Conservation (phyloP, 352 stramenopile genomes). For the Pythium guiyangense region DNA sequence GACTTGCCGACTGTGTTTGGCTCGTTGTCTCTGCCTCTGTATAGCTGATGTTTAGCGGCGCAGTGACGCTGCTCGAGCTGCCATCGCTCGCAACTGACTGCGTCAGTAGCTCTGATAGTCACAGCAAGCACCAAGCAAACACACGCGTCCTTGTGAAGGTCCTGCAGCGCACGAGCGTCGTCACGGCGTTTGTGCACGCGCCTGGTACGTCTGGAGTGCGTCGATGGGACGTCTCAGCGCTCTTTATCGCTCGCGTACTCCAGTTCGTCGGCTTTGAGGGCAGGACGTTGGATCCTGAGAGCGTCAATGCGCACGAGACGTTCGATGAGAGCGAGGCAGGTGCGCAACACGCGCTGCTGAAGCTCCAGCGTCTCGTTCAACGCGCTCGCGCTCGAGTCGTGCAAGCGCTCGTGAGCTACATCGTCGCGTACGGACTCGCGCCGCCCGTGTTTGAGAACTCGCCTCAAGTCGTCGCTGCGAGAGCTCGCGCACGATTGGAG, state of each 20-base stretch:
- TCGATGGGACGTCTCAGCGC: conserved; percentile 32
- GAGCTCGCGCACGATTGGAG: background rate
- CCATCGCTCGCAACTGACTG: background rate
- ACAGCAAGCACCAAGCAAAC: background rate
- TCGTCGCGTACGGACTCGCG: conserved; percentile 21
- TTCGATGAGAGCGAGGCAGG: background rate
- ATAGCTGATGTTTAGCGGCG: conserved; percentile 40
- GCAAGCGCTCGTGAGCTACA: conserved; percentile 32
- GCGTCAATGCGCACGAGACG: background rate
- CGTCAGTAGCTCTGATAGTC: background rate
- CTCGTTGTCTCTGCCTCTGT: background rate
- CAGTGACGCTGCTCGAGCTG: conserved; percentile 1
- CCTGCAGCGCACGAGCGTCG: conserved; percentile 22
- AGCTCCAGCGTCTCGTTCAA: conserved; percentile 6
- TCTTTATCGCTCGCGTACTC: conserved; percentile 36
- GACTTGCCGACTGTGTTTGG: background rate
- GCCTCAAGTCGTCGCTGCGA: conserved; percentile 27
- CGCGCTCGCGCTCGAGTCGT: conserved; percentile 16
- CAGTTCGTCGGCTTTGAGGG: conserved; percentile 25
- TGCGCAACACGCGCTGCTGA: background rate
- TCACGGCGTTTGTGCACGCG: conserved; percentile 39
- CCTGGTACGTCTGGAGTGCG: conserved; percentile 19
- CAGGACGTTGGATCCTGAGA: conserved; percentile 9
- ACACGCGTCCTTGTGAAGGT: conserved; percentile 18
- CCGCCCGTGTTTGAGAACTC: conserved; percentile 34